Evolutionary conservation across 129 eudicot species (phyloP), one percentile per base, ranked within the genome.

Genomic region (Pittosporum tobira): DNA sequence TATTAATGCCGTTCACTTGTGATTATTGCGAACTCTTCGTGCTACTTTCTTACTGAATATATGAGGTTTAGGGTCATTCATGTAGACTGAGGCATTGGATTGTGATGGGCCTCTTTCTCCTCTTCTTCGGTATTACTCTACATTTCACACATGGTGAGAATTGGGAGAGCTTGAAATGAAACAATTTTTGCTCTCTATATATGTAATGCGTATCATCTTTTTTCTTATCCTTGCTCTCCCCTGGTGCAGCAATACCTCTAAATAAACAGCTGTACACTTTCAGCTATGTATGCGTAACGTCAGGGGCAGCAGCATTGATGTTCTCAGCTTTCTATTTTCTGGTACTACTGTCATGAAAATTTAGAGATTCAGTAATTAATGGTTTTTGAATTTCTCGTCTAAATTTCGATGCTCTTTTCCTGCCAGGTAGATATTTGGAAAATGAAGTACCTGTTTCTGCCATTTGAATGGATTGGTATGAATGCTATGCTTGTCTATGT

Each of bases 401-500:
- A 15, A 42, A 22, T 24, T 38, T 10, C 27, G 51, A 31, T 23
- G 24, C 18, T 48, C 26, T 29, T 45, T 16, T 31, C 48, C 15
- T 62, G 36, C 22, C 71, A 88, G 96, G 91, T 89, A 30, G 95
- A 89, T 66, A 31, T 85, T n/a, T 78, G 68, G 81, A 68, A 30
- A 11, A 46, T 82, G 57, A 68, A 62, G 46, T 69, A 43, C 26
- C 19, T 63, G 36, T 89, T 89, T 69, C 71, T 89, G 66, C 84
- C 88, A 29, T 71, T 89, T 26, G 85, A 82, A 70, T 89, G 97
- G 97, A 85, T 89, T 29, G 97, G 97, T 22, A 82, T 82, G 88
- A 89, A 89, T 69, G 97, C 97, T 21, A 89, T 89, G 95, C 84
- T 89, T 18, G 94, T 89, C 12, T 89, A 76, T 61, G 97, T 85